Conservation (phyloP, 345 rosid genomes). For the Dipteronia dyeriana region DNA sequence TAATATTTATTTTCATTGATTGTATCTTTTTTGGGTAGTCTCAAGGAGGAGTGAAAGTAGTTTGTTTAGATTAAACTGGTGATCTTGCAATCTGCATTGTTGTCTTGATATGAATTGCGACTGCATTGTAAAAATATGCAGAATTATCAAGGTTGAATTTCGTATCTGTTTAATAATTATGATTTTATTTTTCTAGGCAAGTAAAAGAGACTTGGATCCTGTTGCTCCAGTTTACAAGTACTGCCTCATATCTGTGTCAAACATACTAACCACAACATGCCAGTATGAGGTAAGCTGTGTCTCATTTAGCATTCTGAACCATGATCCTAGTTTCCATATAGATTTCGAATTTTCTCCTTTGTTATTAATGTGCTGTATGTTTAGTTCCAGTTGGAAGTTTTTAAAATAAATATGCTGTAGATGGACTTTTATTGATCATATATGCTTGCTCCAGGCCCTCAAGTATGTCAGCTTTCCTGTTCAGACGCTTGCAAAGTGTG, state of each 20-base stretch:
- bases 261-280: conserved; percentile 88
- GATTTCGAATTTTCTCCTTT: neutral
- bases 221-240: conserved; percentile 93
- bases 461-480: conserved; percentile 96
- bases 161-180: neutral
- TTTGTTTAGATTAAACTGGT: neutral
- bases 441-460: conserved; percentile 64
- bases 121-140: neutral
- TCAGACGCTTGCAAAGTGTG: conserved; percentile 94
- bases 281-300: conserved; percentile 76
- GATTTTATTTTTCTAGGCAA: conserved; percentile 50
- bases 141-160: neutral
- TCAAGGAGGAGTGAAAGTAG: neutral
- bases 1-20: neutral
- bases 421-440: conserved; percentile 16
- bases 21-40: neutral
- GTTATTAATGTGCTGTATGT: neutral
- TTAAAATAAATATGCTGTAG: conserved; percentile 4
- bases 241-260: conserved; percentile 69
- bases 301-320: neutral
- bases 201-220: conserved; percentile 80
- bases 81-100: neutral
- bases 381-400: conserved; percentile 1
- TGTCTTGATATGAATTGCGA: neutral
- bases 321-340: neutral